Percentiles rank a stretch among this genome's conserved stretches.
phyloP scores from a whole-genome alignment of 768 basidiomycete species.

The Floccularia luteovirens region DNA sequence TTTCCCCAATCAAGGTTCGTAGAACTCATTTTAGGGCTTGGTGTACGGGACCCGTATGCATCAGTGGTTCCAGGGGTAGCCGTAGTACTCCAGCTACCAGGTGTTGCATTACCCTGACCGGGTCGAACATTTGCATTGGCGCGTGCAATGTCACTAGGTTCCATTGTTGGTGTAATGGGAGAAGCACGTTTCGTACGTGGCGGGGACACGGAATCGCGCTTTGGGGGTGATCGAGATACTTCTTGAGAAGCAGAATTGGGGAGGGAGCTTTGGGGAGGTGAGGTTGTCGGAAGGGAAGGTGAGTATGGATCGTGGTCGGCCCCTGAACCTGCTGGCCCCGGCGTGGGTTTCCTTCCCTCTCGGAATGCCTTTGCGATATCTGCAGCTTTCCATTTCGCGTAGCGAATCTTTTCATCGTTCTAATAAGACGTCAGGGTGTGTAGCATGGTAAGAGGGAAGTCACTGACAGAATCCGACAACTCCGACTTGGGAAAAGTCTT shows the following conservation, averaged over 20 bases:
- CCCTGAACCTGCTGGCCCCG: slow-evolving; percentile 63
- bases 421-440: slow-evolving; percentile 17
- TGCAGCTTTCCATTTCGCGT: slow-evolving; percentile 96
- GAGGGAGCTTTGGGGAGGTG: slow-evolving; percentile 12
- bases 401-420: slow-evolving; percentile 85
- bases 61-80: slow-evolving; percentile 58
- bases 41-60: not conserved
- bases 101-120: slow-evolving; percentile 27
- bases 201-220: slow-evolving; percentile 14
- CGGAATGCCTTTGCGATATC: slow-evolving; percentile 92
- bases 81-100: slow-evolving; percentile 67
- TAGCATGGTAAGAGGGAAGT: not conserved
- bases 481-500: slow-evolving; percentile 61
- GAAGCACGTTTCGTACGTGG: slow-evolving; percentile 17
- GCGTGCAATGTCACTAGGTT: slow-evolving; percentile 4
- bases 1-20: not conserved
- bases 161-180: slow-evolving; percentile 13
- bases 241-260: slow-evolving; percentile 12
- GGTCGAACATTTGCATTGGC: slow-evolving; percentile 7
- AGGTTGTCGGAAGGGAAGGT: slow-evolving; percentile 6
- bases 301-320: slow-evolving; percentile 15
- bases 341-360: slow-evolving; percentile 79
- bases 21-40: not conserved
- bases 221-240: slow-evolving; percentile 7
- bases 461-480: slow-evolving; percentile 48